phyloP scores from a whole-genome alignment of 106 monocot genomes.

The Gastrodia elata region DNA sequence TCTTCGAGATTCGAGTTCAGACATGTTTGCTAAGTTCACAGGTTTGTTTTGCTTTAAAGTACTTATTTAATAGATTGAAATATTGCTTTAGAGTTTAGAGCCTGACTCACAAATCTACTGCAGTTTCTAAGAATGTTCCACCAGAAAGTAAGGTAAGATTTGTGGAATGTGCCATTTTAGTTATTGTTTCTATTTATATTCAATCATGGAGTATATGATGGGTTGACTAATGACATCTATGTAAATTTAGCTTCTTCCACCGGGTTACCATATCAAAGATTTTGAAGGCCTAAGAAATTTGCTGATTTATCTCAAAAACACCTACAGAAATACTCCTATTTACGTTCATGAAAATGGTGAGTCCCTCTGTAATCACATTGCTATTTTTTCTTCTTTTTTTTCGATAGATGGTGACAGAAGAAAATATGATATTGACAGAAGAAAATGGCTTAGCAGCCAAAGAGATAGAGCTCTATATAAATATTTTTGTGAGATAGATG shows the following conservation, averaged over 20 bases:
- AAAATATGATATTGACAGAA: too few species aligned
- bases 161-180: neutral
- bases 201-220: neutral
- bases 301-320: slow-evolving; percentile 24
- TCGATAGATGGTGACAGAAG: too few species aligned
- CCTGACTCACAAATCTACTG: neutral
- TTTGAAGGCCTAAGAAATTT: slow-evolving; percentile 19
- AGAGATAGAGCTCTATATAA: neutral
- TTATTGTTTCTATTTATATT: neutral
- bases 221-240: neutral
- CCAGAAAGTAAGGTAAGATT: neutral
- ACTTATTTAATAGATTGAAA: too few species aligned
- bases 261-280: neutral
- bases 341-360: slow-evolving; percentile 59
- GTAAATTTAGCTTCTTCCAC: slow-evolving; percentile 2
- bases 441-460: too few species aligned
- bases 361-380: neutral
- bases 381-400: too few species aligned
- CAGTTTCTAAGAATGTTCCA: neutral
- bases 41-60: slow-evolving; percentile 7
- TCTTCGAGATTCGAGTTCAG: slow-evolving; percentile 21
- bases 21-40: slow-evolving; percentile 22
- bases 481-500: neutral
- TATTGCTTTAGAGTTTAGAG: neutral
- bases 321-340: slow-evolving; percentile 33